A percentile compares a stretch with the other conserved stretches of the same genome.
phyloP scores from a whole-genome alignment of 495 filamentous ascomycete species.

The Penicillium herquei region DNA sequence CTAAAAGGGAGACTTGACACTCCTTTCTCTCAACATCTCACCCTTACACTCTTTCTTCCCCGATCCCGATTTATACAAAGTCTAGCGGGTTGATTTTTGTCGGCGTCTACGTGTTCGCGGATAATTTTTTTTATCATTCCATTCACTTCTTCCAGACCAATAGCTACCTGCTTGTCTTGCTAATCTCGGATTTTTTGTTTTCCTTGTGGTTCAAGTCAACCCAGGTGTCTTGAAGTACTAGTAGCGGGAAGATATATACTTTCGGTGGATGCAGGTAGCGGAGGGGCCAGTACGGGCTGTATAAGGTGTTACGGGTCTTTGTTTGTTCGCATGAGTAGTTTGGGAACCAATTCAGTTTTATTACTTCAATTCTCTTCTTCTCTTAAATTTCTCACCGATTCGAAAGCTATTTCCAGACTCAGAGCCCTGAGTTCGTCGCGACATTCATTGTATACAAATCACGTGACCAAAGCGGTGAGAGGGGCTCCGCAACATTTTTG shows the following conservation, averaged over 20 bases:
- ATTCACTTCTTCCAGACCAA: slow-evolving; percentile 25
- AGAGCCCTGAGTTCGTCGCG: too few species aligned
- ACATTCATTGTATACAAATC: not conserved
- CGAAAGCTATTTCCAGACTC: too few species aligned
- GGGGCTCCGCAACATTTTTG: slow-evolving; percentile 29
- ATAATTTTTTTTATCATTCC: slow-evolving; percentile 11
- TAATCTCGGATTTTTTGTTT: slow-evolving; percentile 8
- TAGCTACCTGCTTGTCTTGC: slow-evolving; percentile 16
- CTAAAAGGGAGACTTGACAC: slow-evolving; percentile 11
- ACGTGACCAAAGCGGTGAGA: slow-evolving; percentile 14
- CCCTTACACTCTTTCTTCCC: slow-evolving; percentile 19
- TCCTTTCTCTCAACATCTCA: slow-evolving; percentile 21
- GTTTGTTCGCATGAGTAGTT: slow-evolving; percentile 17
- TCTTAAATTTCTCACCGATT: not conserved
- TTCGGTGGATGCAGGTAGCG: slow-evolving; percentile 4
- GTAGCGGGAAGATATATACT: slow-evolving; percentile 18
- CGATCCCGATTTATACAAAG: slow-evolving; percentile 26
- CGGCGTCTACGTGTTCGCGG: slow-evolving; percentile 25
- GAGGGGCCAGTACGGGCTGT: slow-evolving; percentile 8
- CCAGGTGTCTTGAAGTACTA: not conserved
- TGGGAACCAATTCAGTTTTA: slow-evolving; percentile 22
- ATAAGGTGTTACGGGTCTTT: slow-evolving; percentile 18
- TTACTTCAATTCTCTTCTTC: not conserved
- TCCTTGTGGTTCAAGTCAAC: not conserved
- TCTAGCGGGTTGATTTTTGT: slow-evolving; percentile 28